Conservation (phyloP, 2,329 filamentous ascomycete genomes). For the Lecanicillium sp. region DNA sequence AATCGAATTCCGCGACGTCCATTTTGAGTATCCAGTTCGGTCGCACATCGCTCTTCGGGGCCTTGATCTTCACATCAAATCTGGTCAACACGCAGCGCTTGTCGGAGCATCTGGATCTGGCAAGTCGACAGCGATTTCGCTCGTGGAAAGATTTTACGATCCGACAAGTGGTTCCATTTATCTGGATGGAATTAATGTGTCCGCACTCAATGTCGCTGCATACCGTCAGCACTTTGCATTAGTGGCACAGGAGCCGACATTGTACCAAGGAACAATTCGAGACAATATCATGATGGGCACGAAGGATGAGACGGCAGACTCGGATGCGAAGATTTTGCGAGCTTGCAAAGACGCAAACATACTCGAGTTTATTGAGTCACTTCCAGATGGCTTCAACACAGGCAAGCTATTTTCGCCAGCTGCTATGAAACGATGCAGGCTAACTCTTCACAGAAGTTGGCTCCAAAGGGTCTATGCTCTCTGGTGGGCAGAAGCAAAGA, state of each 20-base stretch:
- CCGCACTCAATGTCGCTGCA: constrained; percentile 14
- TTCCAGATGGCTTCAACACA: constrained; percentile 44
- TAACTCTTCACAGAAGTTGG: constrained; percentile 39
- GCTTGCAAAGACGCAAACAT: background rate
- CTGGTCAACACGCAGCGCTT: constrained; percentile 6
- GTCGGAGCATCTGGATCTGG: constrained; percentile 18
- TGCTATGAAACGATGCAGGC: no score
- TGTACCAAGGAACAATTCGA: constrained; percentile 30
- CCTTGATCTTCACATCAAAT: constrained; percentile 1
- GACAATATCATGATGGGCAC: constrained; percentile 23
- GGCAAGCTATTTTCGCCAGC: no score
- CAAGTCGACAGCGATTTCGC: constrained; percentile 25
- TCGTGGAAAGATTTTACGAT: constrained; percentile 25
- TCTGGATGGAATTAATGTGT: background rate
- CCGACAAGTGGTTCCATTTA: constrained; percentile 2
- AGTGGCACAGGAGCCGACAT: constrained; percentile 21
- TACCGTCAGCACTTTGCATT: constrained; percentile 21
- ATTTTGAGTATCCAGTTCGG: no score
- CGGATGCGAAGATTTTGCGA: no score
- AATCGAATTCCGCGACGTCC: background rate
- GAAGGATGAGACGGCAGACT: constrained; percentile 19
- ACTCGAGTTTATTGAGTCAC: background rate
- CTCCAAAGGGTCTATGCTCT: constrained; percentile 51
- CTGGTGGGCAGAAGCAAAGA: constrained; percentile 50
- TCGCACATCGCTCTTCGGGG: no score